phyloP scores from a whole-genome alignment of 345 rosid species.

The Pistacia integerrima region DNA sequence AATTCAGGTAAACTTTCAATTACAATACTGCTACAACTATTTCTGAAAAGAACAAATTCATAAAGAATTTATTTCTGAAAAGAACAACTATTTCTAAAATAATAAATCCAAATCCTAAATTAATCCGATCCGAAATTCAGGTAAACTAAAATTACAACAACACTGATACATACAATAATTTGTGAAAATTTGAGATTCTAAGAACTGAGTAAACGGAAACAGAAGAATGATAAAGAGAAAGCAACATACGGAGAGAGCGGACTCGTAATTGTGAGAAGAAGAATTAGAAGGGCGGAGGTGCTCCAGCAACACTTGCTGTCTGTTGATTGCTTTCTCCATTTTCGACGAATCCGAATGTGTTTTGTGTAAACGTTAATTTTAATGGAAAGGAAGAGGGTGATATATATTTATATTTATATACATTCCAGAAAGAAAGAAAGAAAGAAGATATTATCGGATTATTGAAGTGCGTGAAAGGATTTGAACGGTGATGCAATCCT shows the following conservation, averaged over 20 bases:
- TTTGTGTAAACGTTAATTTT: too few relatives aligned
- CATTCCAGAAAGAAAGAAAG: too few relatives aligned
- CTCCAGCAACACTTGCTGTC: constrained; percentile 82
- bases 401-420: too few relatives aligned
- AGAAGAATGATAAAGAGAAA: neutral
- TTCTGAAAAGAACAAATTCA: neutral
- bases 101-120: neutral
- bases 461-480: too few relatives aligned
- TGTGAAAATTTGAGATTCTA: neutral
- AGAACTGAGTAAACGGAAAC: neutral
- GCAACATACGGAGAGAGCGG: constrained; percentile 66
- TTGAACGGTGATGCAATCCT: too few relatives aligned
- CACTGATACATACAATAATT: neutral
- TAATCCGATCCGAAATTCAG: neutral
- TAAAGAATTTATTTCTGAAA: neutral
- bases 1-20: neutral
- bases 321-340: constrained; percentile 90
- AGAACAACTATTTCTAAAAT: neutral
- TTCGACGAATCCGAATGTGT: neutral
- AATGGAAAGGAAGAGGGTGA: too few relatives aligned
- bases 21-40: neutral
- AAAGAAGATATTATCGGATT: too few relatives aligned
- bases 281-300: constrained; percentile 80
- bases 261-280: constrained; percentile 48
- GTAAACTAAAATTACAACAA: neutral